Conservation (phyloP, 2,329 filamentous ascomycete species). For the Didymella lethalis region DNA sequence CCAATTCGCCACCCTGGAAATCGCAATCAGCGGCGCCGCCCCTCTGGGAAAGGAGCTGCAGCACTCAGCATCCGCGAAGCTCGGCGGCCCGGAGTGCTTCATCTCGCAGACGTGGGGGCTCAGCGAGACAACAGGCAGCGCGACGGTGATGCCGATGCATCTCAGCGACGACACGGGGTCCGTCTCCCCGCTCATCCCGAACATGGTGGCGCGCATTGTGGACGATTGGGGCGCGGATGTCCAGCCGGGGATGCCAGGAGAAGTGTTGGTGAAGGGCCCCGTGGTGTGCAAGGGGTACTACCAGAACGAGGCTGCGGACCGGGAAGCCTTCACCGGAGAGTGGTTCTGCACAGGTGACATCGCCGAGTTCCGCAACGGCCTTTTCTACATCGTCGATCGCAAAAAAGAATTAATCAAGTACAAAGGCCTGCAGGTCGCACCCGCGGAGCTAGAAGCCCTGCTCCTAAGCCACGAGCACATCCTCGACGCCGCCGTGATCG, state of each 20-base stretch:
- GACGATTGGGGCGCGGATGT: constrained; percentile 48
- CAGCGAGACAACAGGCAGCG: constrained; percentile 62
- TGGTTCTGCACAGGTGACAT: constrained; percentile 54
- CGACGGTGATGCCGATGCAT: constrained; percentile 57
- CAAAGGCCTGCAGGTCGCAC: constrained; percentile 60
- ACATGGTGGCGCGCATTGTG: constrained; percentile 46
- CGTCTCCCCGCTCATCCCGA: constrained; percentile 55
- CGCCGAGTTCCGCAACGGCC: constrained; percentile 44
- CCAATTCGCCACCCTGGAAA: constrained; percentile 61
- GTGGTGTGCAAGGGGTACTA: constrained; percentile 51
- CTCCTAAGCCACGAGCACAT: constrained; percentile 53
- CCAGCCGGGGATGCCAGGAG: constrained; percentile 40
- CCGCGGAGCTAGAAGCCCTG: constrained; percentile 58
- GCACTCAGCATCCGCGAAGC: constrained; percentile 58
- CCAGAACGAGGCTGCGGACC: constrained; percentile 44
- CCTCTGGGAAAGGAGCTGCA: constrained; percentile 65
- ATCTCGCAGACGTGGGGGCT: constrained; percentile 66
- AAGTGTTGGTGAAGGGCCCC: constrained; percentile 48
- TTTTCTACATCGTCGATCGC: constrained; percentile 56
- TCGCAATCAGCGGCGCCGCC: constrained; percentile 63
- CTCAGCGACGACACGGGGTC: constrained; percentile 58
- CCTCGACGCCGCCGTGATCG: constrained; percentile 58
- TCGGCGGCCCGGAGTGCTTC: constrained; percentile 55
- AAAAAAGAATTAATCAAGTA: constrained; percentile 59
- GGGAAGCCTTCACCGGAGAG: constrained; percentile 41